Evolutionary conservation across 768 basidiomycete genomes (phyloP), one percentile per base, ranked within the genome.

Genomic region (Lentinus brumalis): DNA sequence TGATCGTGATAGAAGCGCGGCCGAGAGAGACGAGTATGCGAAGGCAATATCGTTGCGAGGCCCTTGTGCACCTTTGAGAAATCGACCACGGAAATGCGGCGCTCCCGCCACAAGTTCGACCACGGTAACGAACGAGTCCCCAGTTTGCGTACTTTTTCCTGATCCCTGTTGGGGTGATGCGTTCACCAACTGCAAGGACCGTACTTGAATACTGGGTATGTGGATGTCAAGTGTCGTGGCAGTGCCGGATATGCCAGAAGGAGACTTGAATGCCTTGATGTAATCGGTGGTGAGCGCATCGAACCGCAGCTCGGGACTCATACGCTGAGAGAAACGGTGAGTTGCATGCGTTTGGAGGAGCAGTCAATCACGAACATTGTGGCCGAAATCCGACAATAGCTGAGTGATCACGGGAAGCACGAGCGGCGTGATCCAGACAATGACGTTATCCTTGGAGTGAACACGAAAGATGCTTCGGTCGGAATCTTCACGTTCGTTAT

Each of bases 381-480:
- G 70, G 56, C 74, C 73, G 41, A 83, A 61, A 49, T 86, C 86
- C 45, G 81, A 72, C 66, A 82, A 77, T 16, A 91, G 67, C 55
- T 70, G 69, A 35, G 70, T 67, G n/a, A 76, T 69, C 47, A 78
- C 79, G 16, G 78, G 74, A 40, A 84, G 60, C 16, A 85, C 50
- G 18, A 90, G 74, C 3, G 89, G 89, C 5, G 85, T 88, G n/a
- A 87, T 57, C 45, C 75, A 73, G 16, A 86, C 50, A 40, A 75
- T 72, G 14, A 84, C 50, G 18, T 74, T 73, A 31, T 73, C 74
- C 31, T 66, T 65, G 56, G 73, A 78, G 39, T 71, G 73, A 32
- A 86, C 59, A 31, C 84, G 81, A 39, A 79, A 64, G 7, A 77
- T 77, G 3, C 75, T 79, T 14, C 70, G 73, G 31, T 66, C 62